Base-by-base conservation (phyloP, 1,284 basidiomycete genomes). In the Sporisorium scitamineum region DNA sequence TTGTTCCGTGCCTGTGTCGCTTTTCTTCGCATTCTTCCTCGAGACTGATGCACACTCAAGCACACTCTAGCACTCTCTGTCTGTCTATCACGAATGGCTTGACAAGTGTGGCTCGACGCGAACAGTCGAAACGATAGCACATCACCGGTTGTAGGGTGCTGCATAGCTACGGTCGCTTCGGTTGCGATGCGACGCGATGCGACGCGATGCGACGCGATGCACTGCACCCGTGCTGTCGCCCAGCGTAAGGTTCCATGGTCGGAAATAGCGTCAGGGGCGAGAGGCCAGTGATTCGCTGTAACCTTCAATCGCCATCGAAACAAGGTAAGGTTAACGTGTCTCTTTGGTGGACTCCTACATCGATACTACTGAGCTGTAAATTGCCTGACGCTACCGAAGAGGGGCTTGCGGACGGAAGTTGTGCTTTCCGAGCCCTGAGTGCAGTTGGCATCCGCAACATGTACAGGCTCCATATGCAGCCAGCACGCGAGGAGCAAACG, bases 141-240 rank as follows among this genome's bases (percentile, higher is more conserved):
- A 48, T 18, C 31, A n/a, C 44, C 11, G n/a, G 9, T 45, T 45
- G 26, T 3, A 39, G 13, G 37, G 31, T 26, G 39, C 39, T 20
- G 39, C 39, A 42, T n/a, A 32, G 22, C 31, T 34, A 42, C 34
- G 42, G 18, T 45, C 29, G 26, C 31, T 34, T 52, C 32, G 50
- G 50, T 32, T 32, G 48, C 29, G 8, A 22, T 54, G 52, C 27
- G 1, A 55, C 13, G 54, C 26, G 26, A 32, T 56, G 32, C 57
- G 48, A 52, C 29, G 62, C 56, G 7, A 51, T 55, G 48, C 64
- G n/a, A 44, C 39, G 64, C 58, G 29, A 26, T 61, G 65, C 59
- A 39, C 41, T 52, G 57, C 48, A 51, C 6, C 58, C 31, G 52
- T 41, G 50, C 59, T 54, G 54, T 62, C 26, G 50, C 54, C 34